Conservation (phyloP, 169 alveolate genomes). For the Babesia microti region DNA sequence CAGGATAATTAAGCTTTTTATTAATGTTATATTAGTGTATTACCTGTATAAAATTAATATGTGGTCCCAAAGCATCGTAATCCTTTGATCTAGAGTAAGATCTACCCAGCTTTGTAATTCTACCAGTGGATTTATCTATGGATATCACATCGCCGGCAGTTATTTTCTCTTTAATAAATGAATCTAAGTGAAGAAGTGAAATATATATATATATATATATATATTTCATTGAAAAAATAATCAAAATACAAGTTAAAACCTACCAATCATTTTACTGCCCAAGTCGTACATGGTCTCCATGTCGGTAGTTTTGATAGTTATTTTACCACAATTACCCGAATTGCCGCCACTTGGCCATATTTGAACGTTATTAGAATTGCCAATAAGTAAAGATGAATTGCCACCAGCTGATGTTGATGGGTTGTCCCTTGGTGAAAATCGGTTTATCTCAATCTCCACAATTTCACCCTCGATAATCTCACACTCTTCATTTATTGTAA, state of each 20-base stretch:
- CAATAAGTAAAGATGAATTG: too few species aligned
- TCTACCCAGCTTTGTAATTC: conserved; percentile 91
- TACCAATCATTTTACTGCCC: conserved; percentile 88
- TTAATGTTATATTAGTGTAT: too few species aligned
- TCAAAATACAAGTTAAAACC: conserved; percentile 14
- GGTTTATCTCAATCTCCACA: conserved; percentile 93
- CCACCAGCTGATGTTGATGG: conserved; percentile 21
- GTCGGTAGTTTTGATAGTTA: conserved; percentile 94
- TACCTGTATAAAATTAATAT: conserved; percentile 59
- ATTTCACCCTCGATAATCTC: conserved; percentile 99
- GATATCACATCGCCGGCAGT: conserved; percentile 90
- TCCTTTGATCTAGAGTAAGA: conserved; percentile 91
- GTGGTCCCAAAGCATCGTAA: conserved; percentile 96
- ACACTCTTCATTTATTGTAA: conserved; percentile 94
- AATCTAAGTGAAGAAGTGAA: conserved; percentile 18
- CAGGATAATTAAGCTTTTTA: too few species aligned
- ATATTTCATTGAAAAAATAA: conserved; percentile 1
- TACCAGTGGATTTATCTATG: conserved; percentile 94
- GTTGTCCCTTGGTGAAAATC: conserved; percentile 43
- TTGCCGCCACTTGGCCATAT: too few species aligned
- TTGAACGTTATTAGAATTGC: conserved; percentile 59
- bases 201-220: conserved; percentile 1
- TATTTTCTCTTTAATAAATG: conserved; percentile 63
- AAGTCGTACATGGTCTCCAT: conserved; percentile 96
- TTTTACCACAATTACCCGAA: conserved; percentile 87